phyloP scores from a whole-genome alignment of 2,329 filamentous ascomycete genomes.

The Ascochyta pisi region DNA sequence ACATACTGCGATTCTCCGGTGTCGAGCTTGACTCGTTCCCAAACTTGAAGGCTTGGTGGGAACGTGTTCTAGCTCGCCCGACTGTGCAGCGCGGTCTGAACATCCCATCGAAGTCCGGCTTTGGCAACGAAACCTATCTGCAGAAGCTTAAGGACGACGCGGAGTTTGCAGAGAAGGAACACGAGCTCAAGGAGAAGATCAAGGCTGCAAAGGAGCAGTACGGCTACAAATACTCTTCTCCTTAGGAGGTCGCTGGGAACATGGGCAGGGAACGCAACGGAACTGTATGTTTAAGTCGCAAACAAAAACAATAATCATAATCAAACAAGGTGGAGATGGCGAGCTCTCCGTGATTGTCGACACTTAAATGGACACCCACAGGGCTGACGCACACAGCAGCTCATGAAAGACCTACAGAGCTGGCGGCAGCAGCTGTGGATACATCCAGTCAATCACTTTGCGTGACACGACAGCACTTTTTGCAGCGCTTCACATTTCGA shows the following conservation, averaged over 20 bases:
- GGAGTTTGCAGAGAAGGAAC: constrained; percentile 57
- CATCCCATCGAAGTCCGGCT: constrained; percentile 45
- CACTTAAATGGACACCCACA: too few relatives aligned
- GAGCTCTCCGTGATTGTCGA: neutral
- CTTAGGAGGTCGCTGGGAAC: constrained; percentile 20
- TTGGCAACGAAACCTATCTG: constrained; percentile 53
- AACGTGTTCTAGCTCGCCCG: constrained; percentile 50
- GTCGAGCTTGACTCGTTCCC: constrained; percentile 53
- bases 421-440: neutral
- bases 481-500: neutral
- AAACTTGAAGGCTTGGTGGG: constrained; percentile 55
- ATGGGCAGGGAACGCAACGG: too few relatives aligned
- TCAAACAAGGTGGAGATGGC: neutral
- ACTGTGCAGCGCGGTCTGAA: constrained; percentile 51
- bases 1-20: constrained; percentile 50
- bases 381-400: too few relatives aligned
- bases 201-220: constrained; percentile 55
- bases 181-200: constrained; percentile 45
- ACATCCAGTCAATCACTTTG: neutral
- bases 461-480: neutral
- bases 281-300: neutral
- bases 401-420: neutral
- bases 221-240: constrained; percentile 54
- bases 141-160: constrained; percentile 55
- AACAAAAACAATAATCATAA: neutral